phyloP scores from a whole-genome alignment of 805 yeast species.

The Wickerhamomyces alni region DNA sequence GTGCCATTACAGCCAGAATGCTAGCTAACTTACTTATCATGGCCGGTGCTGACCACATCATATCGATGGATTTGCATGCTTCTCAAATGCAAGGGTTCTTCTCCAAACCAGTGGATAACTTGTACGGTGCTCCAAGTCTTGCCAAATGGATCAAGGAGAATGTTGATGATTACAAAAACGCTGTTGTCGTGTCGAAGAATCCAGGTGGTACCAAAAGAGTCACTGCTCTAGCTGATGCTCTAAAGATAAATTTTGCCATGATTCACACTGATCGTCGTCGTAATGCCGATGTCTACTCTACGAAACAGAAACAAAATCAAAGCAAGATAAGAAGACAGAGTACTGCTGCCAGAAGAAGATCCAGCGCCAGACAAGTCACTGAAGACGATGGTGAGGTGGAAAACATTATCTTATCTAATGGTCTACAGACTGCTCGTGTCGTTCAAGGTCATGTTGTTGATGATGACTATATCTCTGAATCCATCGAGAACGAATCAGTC shows the following conservation, averaged over 20 bases:
- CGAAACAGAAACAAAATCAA: slow-evolving; percentile 30
- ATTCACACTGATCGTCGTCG: slow-evolving; percentile 97
- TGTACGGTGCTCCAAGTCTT: slow-evolving; percentile 93
- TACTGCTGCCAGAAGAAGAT: slow-evolving; percentile 39
- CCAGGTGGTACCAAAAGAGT: slow-evolving; percentile 99
- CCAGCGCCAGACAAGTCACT: slow-evolving; percentile 33
- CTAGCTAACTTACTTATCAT: slow-evolving; percentile 88
- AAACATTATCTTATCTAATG: slow-evolving; percentile 64
- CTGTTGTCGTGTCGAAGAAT: slow-evolving; percentile 97
- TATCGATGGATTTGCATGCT: slow-evolving; percentile 93
- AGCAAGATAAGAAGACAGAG: slow-evolving; percentile 41
- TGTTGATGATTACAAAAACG: slow-evolving; percentile 75
- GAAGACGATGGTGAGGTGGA: slow-evolving; percentile 54
- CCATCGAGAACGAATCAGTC: slow-evolving; percentile 26
- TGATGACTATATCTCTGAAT: slow-evolving; percentile 54
- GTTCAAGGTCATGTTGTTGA: slow-evolving; percentile 96
- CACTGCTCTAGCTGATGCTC: slow-evolving; percentile 93
- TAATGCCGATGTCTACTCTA: slow-evolving; percentile 54
- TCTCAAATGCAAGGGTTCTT: slow-evolving; percentile 99
- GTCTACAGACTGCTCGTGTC: slow-evolving; percentile 91
- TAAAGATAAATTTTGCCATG: slow-evolving; percentile 97
- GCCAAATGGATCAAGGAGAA: slow-evolving; percentile 95
- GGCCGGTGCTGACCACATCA: slow-evolving; percentile 99
- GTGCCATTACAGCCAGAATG: slow-evolving; percentile 98
- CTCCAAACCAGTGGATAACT: slow-evolving; percentile 93